Conservation (phyloP, 176 grass and related monocot species). For the Hordeum vulgare region DNA sequence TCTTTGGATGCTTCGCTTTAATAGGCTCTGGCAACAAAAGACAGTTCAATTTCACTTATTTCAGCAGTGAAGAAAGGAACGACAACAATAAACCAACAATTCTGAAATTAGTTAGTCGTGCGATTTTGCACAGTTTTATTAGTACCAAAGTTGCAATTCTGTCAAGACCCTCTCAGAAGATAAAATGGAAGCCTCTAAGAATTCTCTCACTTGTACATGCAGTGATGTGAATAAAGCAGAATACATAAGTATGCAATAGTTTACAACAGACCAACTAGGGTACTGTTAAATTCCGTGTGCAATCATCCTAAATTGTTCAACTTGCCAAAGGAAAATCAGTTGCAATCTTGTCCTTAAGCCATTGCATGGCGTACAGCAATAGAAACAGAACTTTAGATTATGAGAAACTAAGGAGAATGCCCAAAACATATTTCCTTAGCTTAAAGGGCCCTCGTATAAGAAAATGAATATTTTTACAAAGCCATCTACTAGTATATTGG, state of each 20-base stretch:
- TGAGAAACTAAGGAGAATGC: not conserved
- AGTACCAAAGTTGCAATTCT: not conserved
- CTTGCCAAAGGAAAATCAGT: not conserved
- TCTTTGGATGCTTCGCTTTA: slow-evolving; percentile 65
- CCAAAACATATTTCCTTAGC: not conserved
- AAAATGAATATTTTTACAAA: not conserved
- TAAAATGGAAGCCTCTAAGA: not conserved
- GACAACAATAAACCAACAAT: not conserved
- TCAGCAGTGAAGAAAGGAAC: not conserved
- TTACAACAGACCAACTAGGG: not conserved
- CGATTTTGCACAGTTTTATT: not conserved
- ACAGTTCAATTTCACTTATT: slow-evolving; percentile 7
- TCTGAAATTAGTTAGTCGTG: not conserved
- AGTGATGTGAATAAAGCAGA: not conserved
- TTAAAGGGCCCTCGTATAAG: not conserved
- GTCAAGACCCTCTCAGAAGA: not conserved
- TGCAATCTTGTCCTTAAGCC: not conserved
- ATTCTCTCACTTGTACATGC: not conserved
- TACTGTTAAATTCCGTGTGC: not conserved
- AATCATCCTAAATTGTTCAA: not conserved
- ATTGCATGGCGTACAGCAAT: not conserved
- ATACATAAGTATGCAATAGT: not conserved
- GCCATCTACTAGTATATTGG: not conserved
- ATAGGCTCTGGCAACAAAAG: slow-evolving; percentile 55
- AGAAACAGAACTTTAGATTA: not conserved